These are phyloP conservation scores for Arctium minus DNA, from an alignment of 129 eudicot species.

Conservation along the genomic window DNA sequence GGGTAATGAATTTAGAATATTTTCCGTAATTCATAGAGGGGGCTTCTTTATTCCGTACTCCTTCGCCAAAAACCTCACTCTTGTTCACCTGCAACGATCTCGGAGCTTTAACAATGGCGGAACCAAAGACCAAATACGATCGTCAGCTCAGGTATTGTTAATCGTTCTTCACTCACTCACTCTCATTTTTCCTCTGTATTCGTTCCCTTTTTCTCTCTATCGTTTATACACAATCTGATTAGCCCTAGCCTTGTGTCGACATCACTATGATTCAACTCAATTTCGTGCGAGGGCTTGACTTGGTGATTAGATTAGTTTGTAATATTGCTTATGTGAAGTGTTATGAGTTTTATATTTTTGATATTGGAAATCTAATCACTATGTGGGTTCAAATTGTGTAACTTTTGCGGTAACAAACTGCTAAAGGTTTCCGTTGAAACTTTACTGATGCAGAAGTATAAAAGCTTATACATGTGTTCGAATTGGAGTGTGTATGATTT, in stretches of 20 bases:
- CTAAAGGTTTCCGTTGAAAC: not conserved
- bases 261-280: not conserved
- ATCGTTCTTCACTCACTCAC: conserved; percentile 8
- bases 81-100: conserved; percentile 7
- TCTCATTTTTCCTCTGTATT: not conserved
- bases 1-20: not conserved
- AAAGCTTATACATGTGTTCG: not conserved
- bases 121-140: conserved; percentile 91
- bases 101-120: conserved; percentile 55
- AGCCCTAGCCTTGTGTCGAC: conserved; percentile 10
- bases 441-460: not conserved
- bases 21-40: not conserved
- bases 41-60: not conserved
- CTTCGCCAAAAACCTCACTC: conserved; percentile 1
- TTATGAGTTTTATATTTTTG: not conserved
- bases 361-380: conserved; percentile 2
- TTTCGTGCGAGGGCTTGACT: not conserved
- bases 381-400: not conserved
- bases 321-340: not conserved
- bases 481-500: not conserved
- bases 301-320: not conserved
- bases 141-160: conserved; percentile 77
- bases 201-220: not conserved
- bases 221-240: conserved; percentile 4
- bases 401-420: not conserved